Evolutionary conservation across 192 early-diverging fungal species (phyloP).

Genomic region (Chytriomyces sp.): DNA sequence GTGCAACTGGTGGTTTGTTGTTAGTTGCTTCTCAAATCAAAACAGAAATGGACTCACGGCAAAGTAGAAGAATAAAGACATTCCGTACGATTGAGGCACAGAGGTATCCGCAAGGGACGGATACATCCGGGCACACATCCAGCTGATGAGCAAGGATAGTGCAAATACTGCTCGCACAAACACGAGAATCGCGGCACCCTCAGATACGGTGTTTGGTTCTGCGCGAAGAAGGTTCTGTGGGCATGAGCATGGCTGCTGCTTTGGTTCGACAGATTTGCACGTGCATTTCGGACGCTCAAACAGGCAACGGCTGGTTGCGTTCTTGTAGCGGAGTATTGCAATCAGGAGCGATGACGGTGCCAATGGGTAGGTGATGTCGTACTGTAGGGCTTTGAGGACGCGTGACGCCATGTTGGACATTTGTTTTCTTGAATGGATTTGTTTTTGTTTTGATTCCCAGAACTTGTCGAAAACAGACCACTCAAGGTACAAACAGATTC

Average conservation of each 20-base stretch:
- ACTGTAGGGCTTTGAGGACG: not conserved
- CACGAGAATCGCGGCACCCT: not conserved
- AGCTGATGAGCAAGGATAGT: not conserved
- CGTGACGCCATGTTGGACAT: not conserved
- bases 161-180: not conserved
- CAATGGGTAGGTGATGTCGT: conserved; percentile 22
- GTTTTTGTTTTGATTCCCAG: not conserved
- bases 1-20: not conserved
- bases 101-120: not conserved
- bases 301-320: not conserved
- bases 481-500: too few species aligned
- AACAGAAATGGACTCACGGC: conserved; percentile 8
- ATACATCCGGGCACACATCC: not conserved
- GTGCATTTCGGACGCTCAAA: not conserved
- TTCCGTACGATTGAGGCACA: conserved; percentile 8
- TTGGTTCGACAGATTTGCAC: not conserved
- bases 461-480: not conserved
- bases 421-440: not conserved
- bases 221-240: not conserved
- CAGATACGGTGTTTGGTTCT: not conserved
- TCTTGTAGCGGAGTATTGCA: conserved; percentile 4
- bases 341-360: conserved; percentile 8
- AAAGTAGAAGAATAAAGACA: conserved; percentile 20
- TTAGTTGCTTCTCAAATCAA: too few species aligned
- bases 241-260: not conserved